A percentile compares a stretch with the other conserved stretches of the same genome.
Conservation (phyloP, 805 yeast species). For the Saturnispora silvae region DNA sequence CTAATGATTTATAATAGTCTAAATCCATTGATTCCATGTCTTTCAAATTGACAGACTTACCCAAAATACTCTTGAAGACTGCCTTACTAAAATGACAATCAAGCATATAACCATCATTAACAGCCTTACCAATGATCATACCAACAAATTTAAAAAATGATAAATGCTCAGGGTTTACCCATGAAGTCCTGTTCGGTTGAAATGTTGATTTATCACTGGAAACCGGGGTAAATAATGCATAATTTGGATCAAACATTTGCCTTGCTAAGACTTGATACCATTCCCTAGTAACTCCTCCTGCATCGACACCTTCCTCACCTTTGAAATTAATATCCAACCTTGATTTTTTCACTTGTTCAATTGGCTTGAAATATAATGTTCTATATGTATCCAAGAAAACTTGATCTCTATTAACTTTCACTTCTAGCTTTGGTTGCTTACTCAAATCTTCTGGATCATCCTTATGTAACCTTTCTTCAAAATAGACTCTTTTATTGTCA, state of each 20-base stretch:
- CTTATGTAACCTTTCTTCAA: slow-evolving; percentile 60
- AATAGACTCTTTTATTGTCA: slow-evolving; percentile 84
- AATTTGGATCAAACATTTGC: slow-evolving; percentile 93
- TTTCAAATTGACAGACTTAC: slow-evolving; percentile 69
- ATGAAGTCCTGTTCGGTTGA: slow-evolving; percentile 89
- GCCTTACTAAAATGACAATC: slow-evolving; percentile 95
- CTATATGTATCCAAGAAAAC: slow-evolving; percentile 88
- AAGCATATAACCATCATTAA: slow-evolving; percentile 71
- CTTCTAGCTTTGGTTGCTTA: slow-evolving; percentile 34
- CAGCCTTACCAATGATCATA: slow-evolving; percentile 86
- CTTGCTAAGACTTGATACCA: slow-evolving; percentile 93
- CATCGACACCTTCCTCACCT: slow-evolving; percentile 95
- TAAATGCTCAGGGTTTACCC: slow-evolving; percentile 86
- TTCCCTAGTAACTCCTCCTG: slow-evolving; percentile 95
- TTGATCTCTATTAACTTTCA: slow-evolving; percentile 75
- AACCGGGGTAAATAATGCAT: slow-evolving; percentile 84
- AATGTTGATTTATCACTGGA: slow-evolving; percentile 87
- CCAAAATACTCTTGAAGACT: slow-evolving; percentile 79
- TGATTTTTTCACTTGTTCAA: slow-evolving; percentile 60
- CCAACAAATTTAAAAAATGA: slow-evolving; percentile 94
- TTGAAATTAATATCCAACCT: slow-evolving; percentile 73
- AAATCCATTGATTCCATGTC: slow-evolving; percentile 92
- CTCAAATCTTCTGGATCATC: slow-evolving; percentile 29
- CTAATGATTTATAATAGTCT: slow-evolving; percentile 82
- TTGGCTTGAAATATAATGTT: slow-evolving; percentile 65